phyloP scores from a whole-genome alignment of 192 early-diverging fungal genomes.

The Physocladia obscura region DNA sequence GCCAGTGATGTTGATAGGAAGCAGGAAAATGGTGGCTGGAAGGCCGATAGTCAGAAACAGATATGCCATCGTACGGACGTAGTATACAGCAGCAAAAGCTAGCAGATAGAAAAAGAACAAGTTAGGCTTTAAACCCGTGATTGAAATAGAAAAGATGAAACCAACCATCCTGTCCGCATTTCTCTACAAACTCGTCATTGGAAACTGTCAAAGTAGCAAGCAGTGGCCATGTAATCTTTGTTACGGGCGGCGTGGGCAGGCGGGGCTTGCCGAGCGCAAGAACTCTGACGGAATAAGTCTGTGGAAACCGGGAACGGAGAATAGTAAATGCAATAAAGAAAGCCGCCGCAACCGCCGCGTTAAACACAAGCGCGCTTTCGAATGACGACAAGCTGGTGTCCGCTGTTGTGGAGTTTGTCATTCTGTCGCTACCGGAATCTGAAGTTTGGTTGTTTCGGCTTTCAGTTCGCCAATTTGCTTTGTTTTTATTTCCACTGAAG shows the following conservation, averaged over 20 bases:
- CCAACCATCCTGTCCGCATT: slow-evolving; percentile 1
- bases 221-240: neutral
- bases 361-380: slow-evolving; percentile 68
- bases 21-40: slow-evolving; percentile 56
- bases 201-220: neutral
- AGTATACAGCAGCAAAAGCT: slow-evolving; percentile 77
- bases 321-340: slow-evolving; percentile 65
- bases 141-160: too few relatives aligned
- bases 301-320: slow-evolving; percentile 60
- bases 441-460: too few relatives aligned
- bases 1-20: slow-evolving; percentile 71
- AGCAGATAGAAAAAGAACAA: slow-evolving; percentile 7
- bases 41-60: slow-evolving; percentile 63
- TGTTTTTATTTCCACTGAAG: too few relatives aligned
- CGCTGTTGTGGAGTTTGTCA: neutral
- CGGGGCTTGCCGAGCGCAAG: slow-evolving; percentile 62
- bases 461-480: too few relatives aligned
- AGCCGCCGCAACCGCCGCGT: slow-evolving; percentile 49
- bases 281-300: slow-evolving; percentile 73
- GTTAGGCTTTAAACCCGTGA: neutral
- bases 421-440: too few relatives aligned
- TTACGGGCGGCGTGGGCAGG: neutral
- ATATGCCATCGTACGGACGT: slow-evolving; percentile 64
- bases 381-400: slow-evolving; percentile 57
- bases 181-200: slow-evolving; percentile 11